Base-by-base conservation (phyloP, 1,284 basidiomycete genomes). In the Tausonia pullulans region DNA sequence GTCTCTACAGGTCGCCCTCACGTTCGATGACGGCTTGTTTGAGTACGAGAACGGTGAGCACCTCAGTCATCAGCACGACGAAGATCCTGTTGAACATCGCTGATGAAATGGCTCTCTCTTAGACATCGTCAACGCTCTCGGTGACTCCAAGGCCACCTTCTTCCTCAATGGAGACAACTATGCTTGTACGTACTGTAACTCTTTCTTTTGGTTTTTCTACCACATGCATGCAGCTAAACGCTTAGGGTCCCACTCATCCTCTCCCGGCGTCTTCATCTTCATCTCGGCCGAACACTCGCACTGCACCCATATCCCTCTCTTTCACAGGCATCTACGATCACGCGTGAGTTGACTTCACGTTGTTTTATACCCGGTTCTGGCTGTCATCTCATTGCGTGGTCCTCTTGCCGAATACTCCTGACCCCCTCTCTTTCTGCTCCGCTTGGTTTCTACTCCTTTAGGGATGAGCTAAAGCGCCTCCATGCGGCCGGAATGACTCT, bases 21-120 rank as follows among this genome's bases (percentile, higher is more conserved):
- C 81, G 45, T 82, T 81, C 70, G 81, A 83, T 70, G 81, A 82
- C 70, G 81, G 81, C 13, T 80, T 80, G 5, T 79, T 75, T 69
- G 65, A 73, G 71, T 81, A 70, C 58, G 79, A 78, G 58, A 6
- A 72, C 27, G 27, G 27, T 27, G 27, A 27, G 27, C 27, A 27
- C 27, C 27, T 27, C 27, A 27, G 27, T 27, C 27, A 27, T 27
- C 27, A 27, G 27, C 27, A 27, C 27, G 27, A 27, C 27, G 27
- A 27, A 27, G 27, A 27, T 27, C 27, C 27, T 27, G 27, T 27
- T 27, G 27, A 27, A 27, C 27, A 27, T 27, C 27, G 27, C 2
- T 27, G 27, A 27, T 27, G 27, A 27, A 27, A 27, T 2, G 27
- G 27, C 27, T 27, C 27, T 27, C 27, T 27, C 27, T 27, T 27